Conservation (phyloP, 176 grass and related monocot species). For the Rhynchospora pubera region DNA sequence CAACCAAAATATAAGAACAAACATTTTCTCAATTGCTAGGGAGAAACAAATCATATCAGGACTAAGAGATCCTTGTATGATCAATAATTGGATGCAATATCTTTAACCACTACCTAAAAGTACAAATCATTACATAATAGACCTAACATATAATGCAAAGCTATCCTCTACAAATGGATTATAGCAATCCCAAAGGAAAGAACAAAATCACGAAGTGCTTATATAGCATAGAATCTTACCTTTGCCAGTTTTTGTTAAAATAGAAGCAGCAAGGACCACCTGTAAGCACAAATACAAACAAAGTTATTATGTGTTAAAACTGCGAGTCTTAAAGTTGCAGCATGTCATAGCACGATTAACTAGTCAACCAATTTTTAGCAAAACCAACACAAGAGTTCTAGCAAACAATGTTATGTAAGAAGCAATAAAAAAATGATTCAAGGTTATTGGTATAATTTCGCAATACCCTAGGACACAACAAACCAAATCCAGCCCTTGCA, state of each 20-base stretch:
- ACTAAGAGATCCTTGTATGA: neutral
- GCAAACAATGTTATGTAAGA: constrained; percentile 4
- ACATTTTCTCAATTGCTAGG: neutral
- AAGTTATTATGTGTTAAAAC: neutral
- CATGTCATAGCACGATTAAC: neutral
- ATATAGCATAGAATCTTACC: constrained; percentile 37
- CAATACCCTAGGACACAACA: neutral
- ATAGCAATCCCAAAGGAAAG: neutral
- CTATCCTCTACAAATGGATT: neutral
- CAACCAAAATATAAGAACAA: neutral
- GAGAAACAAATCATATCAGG: neutral
- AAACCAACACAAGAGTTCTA: neutral
- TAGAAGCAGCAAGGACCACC: constrained; percentile 72
- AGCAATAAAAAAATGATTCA: neutral
- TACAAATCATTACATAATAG: neutral
- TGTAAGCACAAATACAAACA: constrained; percentile 21
- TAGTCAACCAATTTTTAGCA: constrained; percentile 15
- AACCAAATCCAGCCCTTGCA: neutral
- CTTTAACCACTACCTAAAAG: neutral
- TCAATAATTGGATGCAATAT: neutral
- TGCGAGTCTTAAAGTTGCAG: neutral
- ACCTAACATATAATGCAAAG: neutral
- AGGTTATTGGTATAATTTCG: neutral
- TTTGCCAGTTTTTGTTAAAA: constrained; percentile 73
- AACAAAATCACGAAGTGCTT: neutral